Percentiles rank a stretch among this genome's conserved stretches.
phyloP scores from a whole-genome alignment of 805 yeast species.

The Zygoascus ofunaensis region DNA sequence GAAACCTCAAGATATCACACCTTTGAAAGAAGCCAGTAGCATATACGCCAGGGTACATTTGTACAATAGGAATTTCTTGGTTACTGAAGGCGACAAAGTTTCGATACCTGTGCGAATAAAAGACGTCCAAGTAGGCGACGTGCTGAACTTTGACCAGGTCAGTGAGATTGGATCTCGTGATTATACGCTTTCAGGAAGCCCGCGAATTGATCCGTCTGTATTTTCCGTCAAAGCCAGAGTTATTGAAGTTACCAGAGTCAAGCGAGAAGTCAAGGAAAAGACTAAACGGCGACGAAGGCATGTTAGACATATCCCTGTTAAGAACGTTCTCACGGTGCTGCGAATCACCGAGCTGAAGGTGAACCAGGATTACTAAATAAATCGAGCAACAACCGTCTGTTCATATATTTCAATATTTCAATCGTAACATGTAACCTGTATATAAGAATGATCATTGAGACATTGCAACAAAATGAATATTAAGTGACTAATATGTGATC shows the following conservation, averaged over 20 bases:
- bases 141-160: slow-evolving; percentile 63
- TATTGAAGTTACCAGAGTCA: slow-evolving; percentile 60
- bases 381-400: too few species aligned
- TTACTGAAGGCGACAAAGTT: slow-evolving; percentile 83
- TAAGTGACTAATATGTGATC: too few species aligned
- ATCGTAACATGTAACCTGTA: not conserved
- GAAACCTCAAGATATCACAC: slow-evolving; percentile 38
- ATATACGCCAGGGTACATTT: slow-evolving; percentile 76
- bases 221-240: slow-evolving; percentile 67
- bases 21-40: slow-evolving; percentile 53
- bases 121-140: slow-evolving; percentile 75
- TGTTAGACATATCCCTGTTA: slow-evolving; percentile 52
- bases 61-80: slow-evolving; percentile 77
- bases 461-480: too few species aligned
- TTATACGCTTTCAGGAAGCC: slow-evolving; percentile 53
- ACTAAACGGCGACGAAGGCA: slow-evolving; percentile 78
- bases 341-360: slow-evolving; percentile 65
- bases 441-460: not conserved
- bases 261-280: slow-evolving; percentile 52
- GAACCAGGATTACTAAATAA: not conserved
- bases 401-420: too few species aligned
- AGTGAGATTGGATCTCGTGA: slow-evolving; percentile 79
- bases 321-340: slow-evolving; percentile 69
- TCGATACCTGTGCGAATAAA: slow-evolving; percentile 70
- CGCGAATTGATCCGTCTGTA: slow-evolving; percentile 41